A percentile compares a stretch with the other conserved stretches of the same genome.
phyloP scores from a whole-genome alignment of 257 asterid species.

The Lycium barbarum region DNA sequence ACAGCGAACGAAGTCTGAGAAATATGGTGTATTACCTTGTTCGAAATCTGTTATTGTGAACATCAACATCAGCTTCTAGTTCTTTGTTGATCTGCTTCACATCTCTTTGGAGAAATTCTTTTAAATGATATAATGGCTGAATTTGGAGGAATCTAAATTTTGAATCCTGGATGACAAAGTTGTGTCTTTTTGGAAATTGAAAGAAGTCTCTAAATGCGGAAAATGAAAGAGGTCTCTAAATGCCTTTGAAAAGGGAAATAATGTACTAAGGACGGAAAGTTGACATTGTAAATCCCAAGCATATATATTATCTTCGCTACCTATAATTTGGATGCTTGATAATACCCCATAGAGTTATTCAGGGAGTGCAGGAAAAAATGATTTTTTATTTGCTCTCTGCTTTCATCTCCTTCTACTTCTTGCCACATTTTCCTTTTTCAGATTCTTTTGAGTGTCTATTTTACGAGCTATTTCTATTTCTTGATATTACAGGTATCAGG shows the following conservation, averaged over 20 bases:
- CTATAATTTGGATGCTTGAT: not conserved
- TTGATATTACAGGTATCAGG: slow-evolving; percentile 74
- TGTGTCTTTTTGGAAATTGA: no score
- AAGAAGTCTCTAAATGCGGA: not conserved
- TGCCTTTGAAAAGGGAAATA: slow-evolving; percentile 10
- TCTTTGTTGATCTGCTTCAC: not conserved
- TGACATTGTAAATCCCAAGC: not conserved
- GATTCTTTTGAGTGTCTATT: not conserved
- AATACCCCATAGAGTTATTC: not conserved
- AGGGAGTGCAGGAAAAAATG: not conserved
- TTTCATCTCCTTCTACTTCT: slow-evolving; percentile 8
- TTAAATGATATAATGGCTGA: not conserved
- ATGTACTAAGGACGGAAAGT: not conserved
- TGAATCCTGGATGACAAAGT: not conserved
- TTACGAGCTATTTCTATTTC: slow-evolving; percentile 18
- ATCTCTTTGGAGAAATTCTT: not conserved
- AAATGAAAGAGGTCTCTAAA: not conserved
- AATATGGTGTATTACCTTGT: not conserved
- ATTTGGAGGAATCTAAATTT: not conserved
- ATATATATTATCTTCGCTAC: no score
- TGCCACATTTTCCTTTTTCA: not conserved
- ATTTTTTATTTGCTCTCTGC: not conserved
- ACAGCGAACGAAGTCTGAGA: no score
- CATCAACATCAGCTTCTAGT: not conserved
- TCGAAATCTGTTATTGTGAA: not conserved